Conservation (phyloP, 169 alveolate genomes). For the Plasmodium adleri region DNA sequence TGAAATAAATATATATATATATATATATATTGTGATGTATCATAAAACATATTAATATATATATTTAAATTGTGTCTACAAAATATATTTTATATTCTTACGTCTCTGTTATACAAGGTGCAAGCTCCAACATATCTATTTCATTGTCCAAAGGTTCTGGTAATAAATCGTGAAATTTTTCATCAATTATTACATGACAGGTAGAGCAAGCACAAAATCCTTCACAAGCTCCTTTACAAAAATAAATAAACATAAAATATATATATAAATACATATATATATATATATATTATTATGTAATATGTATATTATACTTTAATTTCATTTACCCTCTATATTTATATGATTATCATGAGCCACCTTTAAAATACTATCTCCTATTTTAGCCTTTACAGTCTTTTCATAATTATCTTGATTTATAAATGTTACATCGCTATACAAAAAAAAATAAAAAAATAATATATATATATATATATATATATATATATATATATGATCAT, state of each 20-base stretch:
- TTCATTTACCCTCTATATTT: conserved; percentile 86
- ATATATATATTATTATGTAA: not conserved
- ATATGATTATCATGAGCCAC: conserved; percentile 87
- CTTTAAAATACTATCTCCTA: conserved; percentile 86
- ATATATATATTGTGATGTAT: not conserved
- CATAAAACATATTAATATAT: not conserved
- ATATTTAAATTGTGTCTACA: no score
- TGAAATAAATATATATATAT: conserved; percentile 18
- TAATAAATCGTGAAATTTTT: conserved; percentile 90
- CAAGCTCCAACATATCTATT: conserved; percentile 96
- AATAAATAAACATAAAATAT: not conserved
- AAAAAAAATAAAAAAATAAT: not conserved
- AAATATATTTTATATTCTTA: conserved; percentile 15
- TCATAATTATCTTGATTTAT: conserved; percentile 80
- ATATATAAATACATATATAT: not conserved
- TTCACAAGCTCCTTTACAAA: conserved; percentile 96
- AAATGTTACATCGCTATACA: conserved; percentile 79
- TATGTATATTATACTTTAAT: not conserved
- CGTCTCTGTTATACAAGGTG: conserved; percentile 96
- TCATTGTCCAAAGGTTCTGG: conserved; percentile 93
- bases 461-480: not conserved
- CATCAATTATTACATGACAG: conserved; percentile 95
- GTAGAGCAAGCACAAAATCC: conserved; percentile 97
- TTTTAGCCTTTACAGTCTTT: conserved; percentile 82
- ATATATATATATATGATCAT: not conserved